Evolutionary conservation across 139 green algal species (phyloP).

Genomic region (Chlamydomonas eustigma): DNA sequence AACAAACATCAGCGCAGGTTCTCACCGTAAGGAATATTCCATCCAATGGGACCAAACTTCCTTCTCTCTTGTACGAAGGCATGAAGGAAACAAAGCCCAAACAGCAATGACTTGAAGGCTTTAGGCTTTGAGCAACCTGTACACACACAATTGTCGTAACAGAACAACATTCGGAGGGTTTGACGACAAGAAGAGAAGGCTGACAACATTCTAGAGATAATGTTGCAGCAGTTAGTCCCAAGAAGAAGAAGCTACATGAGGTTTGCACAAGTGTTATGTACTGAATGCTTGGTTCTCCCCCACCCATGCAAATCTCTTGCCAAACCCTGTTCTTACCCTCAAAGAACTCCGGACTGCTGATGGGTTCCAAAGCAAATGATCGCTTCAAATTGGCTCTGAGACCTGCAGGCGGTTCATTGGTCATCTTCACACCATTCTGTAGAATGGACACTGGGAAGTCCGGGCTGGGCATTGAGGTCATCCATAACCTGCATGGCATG

Average conservation of each 20-base stretch:
- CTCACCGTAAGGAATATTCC: conserved; percentile 49
- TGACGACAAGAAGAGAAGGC: not conserved
- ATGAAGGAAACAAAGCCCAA: conserved; percentile 56
- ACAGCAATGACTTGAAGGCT: conserved; percentile 9
- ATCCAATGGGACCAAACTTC: conserved; percentile 59
- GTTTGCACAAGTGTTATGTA: too few relatives aligned
- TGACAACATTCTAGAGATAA: not conserved
- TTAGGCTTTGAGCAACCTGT: not conserved
- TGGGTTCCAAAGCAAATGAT: conserved; percentile 36
- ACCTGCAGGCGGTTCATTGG: conserved; percentile 51
- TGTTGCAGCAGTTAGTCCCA: too few relatives aligned
- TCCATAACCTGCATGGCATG: conserved; percentile 34
- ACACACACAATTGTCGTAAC: too few relatives aligned
- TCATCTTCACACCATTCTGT: conserved; percentile 62
- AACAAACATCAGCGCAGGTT: too few relatives aligned
- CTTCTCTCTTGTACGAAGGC: conserved; percentile 60
- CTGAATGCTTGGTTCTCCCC: too few relatives aligned
- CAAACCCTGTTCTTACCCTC: too few relatives aligned
- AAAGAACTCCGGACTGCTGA: conserved; percentile 28
- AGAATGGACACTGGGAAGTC: conserved; percentile 57
- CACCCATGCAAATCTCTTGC: too few relatives aligned
- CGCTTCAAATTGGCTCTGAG: conserved; percentile 47
- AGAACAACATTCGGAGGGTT: not conserved
- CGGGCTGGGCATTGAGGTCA: conserved; percentile 56
- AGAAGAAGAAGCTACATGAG: too few relatives aligned